Conservation (phyloP, 1,284 basidiomycete genomes). For the Schizopora paradoxa region DNA sequence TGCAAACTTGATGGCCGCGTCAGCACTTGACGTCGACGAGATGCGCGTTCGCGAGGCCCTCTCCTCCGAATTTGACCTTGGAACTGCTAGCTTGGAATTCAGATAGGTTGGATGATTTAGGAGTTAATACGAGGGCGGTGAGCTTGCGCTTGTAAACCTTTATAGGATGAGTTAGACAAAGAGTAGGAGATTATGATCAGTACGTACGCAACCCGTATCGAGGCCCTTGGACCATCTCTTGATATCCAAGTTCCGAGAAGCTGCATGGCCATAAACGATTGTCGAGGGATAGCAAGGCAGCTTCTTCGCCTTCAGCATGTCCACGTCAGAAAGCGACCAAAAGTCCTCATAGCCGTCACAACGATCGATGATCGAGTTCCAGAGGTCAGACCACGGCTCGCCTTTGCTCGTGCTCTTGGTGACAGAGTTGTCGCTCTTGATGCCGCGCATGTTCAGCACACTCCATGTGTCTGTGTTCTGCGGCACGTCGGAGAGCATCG, state of each 20-base stretch:
- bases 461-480: conserved; percentile 75
- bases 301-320: conserved; percentile 15
- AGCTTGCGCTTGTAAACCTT: conserved; percentile 48
- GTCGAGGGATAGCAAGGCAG: conserved; percentile 69
- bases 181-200: background rate
- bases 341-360: conserved; percentile 49
- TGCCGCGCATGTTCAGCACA: conserved; percentile 69
- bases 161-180: background rate
- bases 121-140: conserved; percentile 50
- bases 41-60: too few species aligned
- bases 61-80: too few species aligned
- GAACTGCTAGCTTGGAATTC: too few species aligned
- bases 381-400: conserved; percentile 66
- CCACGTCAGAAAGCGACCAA: conserved; percentile 3
- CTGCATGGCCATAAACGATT: conserved; percentile 82
- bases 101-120: too few species aligned
- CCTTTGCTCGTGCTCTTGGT: conserved; percentile 55
- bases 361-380: conserved; percentile 65
- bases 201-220: conserved; percentile 75
- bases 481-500: conserved; percentile 56
- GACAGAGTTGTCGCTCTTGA: conserved; percentile 48
- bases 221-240: conserved; percentile 76
- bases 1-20: too few species aligned
- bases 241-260: conserved; percentile 68
- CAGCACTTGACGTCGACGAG: too few species aligned